Evolutionary conservation across 495 filamentous ascomycete species (phyloP), one percentile per base, ranked within the genome.

Genomic region (Talaromyces liani): DNA sequence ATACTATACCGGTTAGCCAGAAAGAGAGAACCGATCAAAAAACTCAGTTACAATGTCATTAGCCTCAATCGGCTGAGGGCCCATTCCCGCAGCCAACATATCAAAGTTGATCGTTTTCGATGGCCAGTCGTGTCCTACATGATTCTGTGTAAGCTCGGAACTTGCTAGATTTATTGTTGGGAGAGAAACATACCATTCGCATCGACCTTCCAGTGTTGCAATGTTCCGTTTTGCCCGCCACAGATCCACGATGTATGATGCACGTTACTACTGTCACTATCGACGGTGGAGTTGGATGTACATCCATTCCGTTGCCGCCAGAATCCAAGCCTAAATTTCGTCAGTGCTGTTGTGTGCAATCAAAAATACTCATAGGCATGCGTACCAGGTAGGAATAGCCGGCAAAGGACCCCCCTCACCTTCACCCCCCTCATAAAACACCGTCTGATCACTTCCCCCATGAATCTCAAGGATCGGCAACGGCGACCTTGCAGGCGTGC

Each of bases 391-490:
- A 3, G 69, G 24, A 63, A 78, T 72, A n/a, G 65, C 63, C 0
- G 74, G 74, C 54, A 72, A 67, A 6, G 63, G 61, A 9, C 74
- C 74, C 14, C 73, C 73, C 47, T 76, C 73, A 9, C 74, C 75
- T 34, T 68, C 65, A 16, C 74, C 74, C 5, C 74, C 74, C 8
- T 34, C 63, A 61, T 75, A 77, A 2, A 49, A 55, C 14, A 78
- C 73, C 39, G 71, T 75, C 4, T 34, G 68, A 66, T 81, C 79
- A 3, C 63, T 68, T 1, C 72, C 74, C 33, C 82, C 82, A 62
- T 85, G 81, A 70, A 85, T 82, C n/a, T 79, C 75, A 22, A 84
- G 58, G 22, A 85, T 69, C 33, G 69, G 82, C 54, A 77, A 66
- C 41, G 73, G 66, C 8, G 63, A 67, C 1, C 78, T 69, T 0